Percentiles rank a stretch among this genome's conserved stretches.
Evolutionary conservation across 148 eudicot genomes (phyloP).

Genomic region (Vaccinium macrocarpon): DNA sequence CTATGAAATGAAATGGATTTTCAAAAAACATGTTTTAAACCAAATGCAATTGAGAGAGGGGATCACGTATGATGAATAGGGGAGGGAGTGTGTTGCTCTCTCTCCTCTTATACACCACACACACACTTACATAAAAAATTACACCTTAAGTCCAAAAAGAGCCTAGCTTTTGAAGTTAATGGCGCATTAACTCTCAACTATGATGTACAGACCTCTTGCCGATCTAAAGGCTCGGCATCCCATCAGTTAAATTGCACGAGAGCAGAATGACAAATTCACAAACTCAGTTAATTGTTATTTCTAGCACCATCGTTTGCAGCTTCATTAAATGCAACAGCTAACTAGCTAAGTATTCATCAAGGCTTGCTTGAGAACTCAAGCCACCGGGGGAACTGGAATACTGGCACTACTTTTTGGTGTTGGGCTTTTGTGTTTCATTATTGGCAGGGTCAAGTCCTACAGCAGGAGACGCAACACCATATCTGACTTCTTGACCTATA

Average conservation of each 20-base stretch:
- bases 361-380: constrained; percentile 40
- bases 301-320: constrained; percentile 28
- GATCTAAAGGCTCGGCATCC: not conserved
- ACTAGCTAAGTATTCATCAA: constrained; percentile 62
- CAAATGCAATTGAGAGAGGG: too few species aligned
- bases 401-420: constrained; percentile 19
- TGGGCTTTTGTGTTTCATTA: constrained; percentile 25
- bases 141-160: too few species aligned
- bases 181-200: not conserved
- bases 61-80: too few species aligned
- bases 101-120: too few species aligned
- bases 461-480: not conserved
- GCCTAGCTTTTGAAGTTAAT: not conserved
- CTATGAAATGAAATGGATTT: too few species aligned
- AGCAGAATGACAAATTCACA: constrained; percentile 3
- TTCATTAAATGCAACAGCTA: constrained; percentile 53
- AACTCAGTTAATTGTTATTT: constrained; percentile 15
- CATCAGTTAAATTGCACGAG: not conserved
- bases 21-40: too few species aligned
- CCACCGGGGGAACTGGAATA: constrained; percentile 25
- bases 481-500: not conserved
- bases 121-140: too few species aligned
- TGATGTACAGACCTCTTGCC: not conserved
- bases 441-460: constrained; percentile 11
- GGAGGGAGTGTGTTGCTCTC: too few species aligned